Base-by-base conservation (phyloP, 495 filamentous ascomycete species). In the Tuber brumale region DNA sequence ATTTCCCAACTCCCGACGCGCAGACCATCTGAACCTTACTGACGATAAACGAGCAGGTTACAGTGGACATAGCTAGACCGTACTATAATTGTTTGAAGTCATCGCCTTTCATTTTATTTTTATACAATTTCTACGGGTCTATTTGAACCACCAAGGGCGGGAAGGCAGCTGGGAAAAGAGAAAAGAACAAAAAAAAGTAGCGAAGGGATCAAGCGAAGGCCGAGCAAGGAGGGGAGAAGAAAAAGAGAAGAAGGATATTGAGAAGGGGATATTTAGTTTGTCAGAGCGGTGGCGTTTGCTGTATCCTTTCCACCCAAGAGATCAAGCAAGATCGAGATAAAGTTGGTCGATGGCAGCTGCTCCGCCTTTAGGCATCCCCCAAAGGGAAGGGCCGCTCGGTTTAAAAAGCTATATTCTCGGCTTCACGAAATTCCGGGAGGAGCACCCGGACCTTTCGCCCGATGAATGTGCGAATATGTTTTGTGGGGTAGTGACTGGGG, bases 291-390 rank as follows among this genome's bases (percentile, higher is more conserved):
- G 57, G 27, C 3, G 57, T 12, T 66, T 66, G 57, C 57, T 66
- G 57, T 66, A 61, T 61, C 51, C 46, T 61, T 61, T 61, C 27
- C 27, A 18, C 57, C 57, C 14, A 8, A 66, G 57, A 66, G 51
- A 27, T 61, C 27, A 27, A 27, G 51, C 51, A 27, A 27, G 27
- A 27, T 61, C 51, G 23, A 61, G 27, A 66, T 66, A 66, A 66
- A 66, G 57, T 35, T 31, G 35, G 31, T 35, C 27, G 77, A 80
- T 80, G 78, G 78, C 78, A 76, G 45, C 78, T 76, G 45, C 78
- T 76, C 73, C 48, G 41, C 77, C 69, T 71, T 76, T 75, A 48
- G 66, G 48, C 76, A 44, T 41, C 57, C 14, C 57, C 27, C 12
- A 27, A 66, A 27, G 31, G 19, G 57, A 31, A 35, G 57, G 27